phyloP scores from a whole-genome alignment of 2,329 filamentous ascomycete genomes.

The Hymenoscyphus albidus region DNA sequence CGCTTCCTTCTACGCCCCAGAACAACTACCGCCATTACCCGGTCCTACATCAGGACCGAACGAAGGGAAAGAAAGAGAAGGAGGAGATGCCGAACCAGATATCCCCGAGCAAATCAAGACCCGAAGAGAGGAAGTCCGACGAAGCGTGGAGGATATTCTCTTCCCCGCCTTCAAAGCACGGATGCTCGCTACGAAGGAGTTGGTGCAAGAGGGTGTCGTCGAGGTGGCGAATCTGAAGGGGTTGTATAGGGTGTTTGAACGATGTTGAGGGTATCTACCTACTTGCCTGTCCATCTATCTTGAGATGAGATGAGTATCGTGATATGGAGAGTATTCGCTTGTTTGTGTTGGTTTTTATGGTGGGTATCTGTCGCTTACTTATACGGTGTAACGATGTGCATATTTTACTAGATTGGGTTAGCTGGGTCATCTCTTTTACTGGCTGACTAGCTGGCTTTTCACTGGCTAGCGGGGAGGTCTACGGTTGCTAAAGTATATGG shows the following conservation, averaged over 20 bases:
- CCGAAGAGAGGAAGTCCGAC: slow-evolving; percentile 65
- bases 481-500: not conserved
- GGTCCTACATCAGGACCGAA: slow-evolving; percentile 23
- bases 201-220: slow-evolving; percentile 71
- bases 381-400: not conserved
- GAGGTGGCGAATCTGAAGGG: slow-evolving; percentile 92
- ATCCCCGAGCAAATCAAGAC: slow-evolving; percentile 48
- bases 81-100: slow-evolving; percentile 37
- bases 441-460: not conserved
- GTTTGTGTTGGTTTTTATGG: no score
- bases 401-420: not conserved
- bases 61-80: not conserved
- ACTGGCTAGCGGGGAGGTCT: not conserved
- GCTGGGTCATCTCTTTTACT: not conserved
- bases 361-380: no score
- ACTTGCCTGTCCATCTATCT: not conserved
- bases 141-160: slow-evolving; percentile 76
- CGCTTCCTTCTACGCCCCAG: slow-evolving; percentile 86
- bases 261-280: slow-evolving; percentile 57
- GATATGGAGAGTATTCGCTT: not conserved
- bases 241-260: slow-evolving; percentile 89
- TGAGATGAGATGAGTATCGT: not conserved
- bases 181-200: slow-evolving; percentile 72
- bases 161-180: slow-evolving; percentile 86
- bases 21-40: slow-evolving; percentile 62